A percentile compares a stretch with the other conserved stretches of the same genome.
These are phyloP conservation scores for Vitis cinerea DNA, from an alignment of 164 flowering plant genomes.

Conservation along the genomic window DNA sequence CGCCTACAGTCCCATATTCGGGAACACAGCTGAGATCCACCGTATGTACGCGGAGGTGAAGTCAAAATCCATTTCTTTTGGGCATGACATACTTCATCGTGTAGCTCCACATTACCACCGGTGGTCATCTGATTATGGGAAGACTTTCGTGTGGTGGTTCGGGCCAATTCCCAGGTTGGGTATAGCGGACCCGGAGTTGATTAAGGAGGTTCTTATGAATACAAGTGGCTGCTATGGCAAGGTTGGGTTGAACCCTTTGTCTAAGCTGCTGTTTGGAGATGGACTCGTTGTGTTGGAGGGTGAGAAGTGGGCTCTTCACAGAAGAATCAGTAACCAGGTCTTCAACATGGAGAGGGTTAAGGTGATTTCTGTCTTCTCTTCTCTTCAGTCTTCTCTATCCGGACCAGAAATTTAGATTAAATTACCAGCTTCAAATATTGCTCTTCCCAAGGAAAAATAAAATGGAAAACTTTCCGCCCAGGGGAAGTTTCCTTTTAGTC, in stretches of 20 bases:
- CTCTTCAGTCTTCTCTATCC: not conserved
- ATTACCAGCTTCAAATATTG: too few relatives aligned
- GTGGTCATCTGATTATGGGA: too few relatives aligned
- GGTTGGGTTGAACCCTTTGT: constrained; percentile 37
- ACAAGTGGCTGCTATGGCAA: constrained; percentile 31
- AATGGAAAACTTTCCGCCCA: not conserved
- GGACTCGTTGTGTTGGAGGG: constrained; percentile 62
- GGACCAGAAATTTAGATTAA: too few relatives aligned
- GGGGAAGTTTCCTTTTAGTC: too few relatives aligned
- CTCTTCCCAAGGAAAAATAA: too few relatives aligned
- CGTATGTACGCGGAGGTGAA: constrained; percentile 26
- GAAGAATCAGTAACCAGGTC: constrained; percentile 51
- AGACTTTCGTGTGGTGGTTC: constrained; percentile 38
- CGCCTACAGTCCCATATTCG: too few relatives aligned
- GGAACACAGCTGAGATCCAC: constrained; percentile 16
- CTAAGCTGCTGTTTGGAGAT: constrained; percentile 42
- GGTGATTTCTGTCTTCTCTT: not conserved
- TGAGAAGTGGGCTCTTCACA: constrained; percentile 57
- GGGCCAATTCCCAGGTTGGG: constrained; percentile 57
- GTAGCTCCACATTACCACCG: too few relatives aligned
- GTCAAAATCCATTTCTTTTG: constrained; percentile 22
- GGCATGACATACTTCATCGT: constrained; percentile 30
- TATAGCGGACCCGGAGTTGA: constrained; percentile 53
- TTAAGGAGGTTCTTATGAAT: constrained; percentile 53
- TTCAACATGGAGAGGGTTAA: constrained; percentile 45